Evolutionary conservation across 345 rosid genomes (phyloP), one percentile per base, ranked within the genome.

Genomic region (Abelmoschus esculentus): DNA sequence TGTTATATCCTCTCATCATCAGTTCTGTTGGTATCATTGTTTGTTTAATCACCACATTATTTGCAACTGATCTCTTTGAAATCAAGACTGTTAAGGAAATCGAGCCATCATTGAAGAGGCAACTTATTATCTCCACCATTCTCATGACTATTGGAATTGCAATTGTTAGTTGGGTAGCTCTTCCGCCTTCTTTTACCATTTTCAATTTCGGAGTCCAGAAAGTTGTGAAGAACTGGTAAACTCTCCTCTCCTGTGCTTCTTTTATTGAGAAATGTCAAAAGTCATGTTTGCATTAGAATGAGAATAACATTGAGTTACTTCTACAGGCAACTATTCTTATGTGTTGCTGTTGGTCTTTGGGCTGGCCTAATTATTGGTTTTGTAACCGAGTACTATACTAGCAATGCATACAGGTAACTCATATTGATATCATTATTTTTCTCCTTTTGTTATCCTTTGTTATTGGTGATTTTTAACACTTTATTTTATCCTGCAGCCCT

Each of bases 351-450:
- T 74, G 93, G 93, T 72, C 86, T 88, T 17, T 88, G 93, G 93
- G 93, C 90, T 52, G 93, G 93, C 29, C 90, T 88, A 58, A 83
- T 86, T 69, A 86, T 88, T 73, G 93, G 93, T 71, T 88, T 88
- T 63, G 85, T 88, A 31, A 86, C 90, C 0, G 93, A 88, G 80
- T 86, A 86, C 79, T 88, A 82, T 67, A 88, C 90, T 36, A 88
- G 93, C 83, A 88, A 85, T 72, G 90, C 93, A 31, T 88, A 88
- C 82, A 83, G 93, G 88, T 81, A 64, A 42, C 18, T 58, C 26
- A 13, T 55, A 19, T 54, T 38, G 63, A 4, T 13, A 11, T 6
- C 18, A 53, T 60, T 29, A 6, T 4, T 58, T 61, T 36, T 36
- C 22, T 15, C 52, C 0, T 40, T 58, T 9, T 0, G 11, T 58